Percentiles rank a stretch among this genome's conserved stretches.
These are phyloP conservation scores for Pseudevernia furfuracea DNA, from an alignment of 495 filamentous ascomycete genomes.

Conservation along the genomic window DNA sequence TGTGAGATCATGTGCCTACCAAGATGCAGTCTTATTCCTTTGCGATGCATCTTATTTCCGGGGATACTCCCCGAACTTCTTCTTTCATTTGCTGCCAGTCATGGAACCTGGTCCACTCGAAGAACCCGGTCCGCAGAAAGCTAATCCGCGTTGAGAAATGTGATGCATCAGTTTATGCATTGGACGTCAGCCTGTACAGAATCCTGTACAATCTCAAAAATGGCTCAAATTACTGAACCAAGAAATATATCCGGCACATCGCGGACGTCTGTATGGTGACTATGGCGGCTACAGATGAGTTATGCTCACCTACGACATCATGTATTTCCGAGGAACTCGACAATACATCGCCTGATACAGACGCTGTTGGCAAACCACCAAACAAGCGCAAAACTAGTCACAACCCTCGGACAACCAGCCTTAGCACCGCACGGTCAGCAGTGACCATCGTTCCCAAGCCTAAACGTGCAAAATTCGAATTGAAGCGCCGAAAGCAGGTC, in stretches of 20 bases:
- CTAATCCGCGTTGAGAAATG: background rate
- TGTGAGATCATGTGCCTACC: no score
- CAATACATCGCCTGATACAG: background rate
- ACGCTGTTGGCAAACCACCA: background rate
- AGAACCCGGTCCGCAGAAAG: background rate
- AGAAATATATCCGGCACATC: background rate
- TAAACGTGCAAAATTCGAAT: constrained; percentile 11
- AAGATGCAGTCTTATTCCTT: background rate
- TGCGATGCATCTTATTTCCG: background rate
- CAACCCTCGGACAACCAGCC: background rate
- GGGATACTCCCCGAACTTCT: background rate
- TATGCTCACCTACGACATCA: background rate
- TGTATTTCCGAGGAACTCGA: background rate
- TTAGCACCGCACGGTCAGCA: background rate
- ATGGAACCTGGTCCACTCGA: no score
- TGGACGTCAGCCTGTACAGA: background rate
- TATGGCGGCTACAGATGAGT: background rate
- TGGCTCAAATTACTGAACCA: background rate
- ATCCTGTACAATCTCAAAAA: background rate
- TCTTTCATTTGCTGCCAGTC: background rate
- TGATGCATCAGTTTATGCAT: background rate
- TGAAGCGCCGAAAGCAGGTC: constrained; percentile 7
- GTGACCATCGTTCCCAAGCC: background rate
- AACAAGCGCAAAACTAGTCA: background rate
- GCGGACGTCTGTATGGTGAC: background rate